Evolutionary conservation across 495 filamentous ascomycete species (phyloP), one percentile per base, ranked within the genome.

Genomic region (Aspergillus olivimuriae): DNA sequence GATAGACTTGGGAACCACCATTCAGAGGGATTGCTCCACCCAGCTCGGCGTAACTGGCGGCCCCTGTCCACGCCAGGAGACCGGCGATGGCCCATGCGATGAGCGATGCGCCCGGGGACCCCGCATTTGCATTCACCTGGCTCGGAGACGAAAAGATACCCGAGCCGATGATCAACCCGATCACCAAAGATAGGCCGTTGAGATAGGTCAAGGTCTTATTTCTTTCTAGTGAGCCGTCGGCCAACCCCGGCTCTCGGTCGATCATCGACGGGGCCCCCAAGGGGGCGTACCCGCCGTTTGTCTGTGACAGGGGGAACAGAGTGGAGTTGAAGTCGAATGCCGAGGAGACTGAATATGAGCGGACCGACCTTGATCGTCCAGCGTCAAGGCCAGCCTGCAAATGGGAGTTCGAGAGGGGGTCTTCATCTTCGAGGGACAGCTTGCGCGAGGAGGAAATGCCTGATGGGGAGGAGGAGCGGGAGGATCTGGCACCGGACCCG

Each of bases 11-110:
- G 33, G 90, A 76, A 4, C 92, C 94, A 12, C 92, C 92, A 65
- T 97, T 98, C 20, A 98, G 65, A 5, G 92, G 92, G 35, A 98
- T 97, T 0, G 92, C 90, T 12, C 92, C 91, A 36, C 92, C 92
- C 10, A 98, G 72, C 69, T 98, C 92, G 12, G 92, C 94, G 65
- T 95, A 98, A 55, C 87, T 94, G 12, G 94, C 87, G 2, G 89
- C 92, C 4, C 92, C 92, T 2, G 92, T 98, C 92, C 92, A 98
- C 0, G 90, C 91, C 39, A 98, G 64, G 8, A 96, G 52, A 2
- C 92, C 92, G 2, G 94, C 92, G 32, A 98, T 77, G 3, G 75
- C 72, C 92, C 92, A 98, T 4, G 95, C 81, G 15, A 97, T 78
- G 41, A 98, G 69, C 5, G 89, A 82, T 36, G 89, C 90, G 4